phyloP scores from a whole-genome alignment of 495 filamentous ascomycete genomes.

The Cercophora samala region DNA sequence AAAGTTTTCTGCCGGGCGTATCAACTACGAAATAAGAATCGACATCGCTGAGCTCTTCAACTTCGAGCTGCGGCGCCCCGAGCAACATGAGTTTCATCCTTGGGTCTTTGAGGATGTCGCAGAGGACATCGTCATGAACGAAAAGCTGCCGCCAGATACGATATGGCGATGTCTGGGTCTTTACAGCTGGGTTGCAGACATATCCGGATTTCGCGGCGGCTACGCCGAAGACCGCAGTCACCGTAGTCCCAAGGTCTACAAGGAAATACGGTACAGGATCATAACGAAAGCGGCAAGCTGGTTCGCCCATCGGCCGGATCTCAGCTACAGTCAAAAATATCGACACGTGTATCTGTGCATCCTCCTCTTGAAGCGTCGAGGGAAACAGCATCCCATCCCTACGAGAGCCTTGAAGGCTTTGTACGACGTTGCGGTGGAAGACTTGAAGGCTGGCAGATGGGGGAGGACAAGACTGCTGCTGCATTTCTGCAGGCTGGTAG shows the following conservation, averaged over 20 bases:
- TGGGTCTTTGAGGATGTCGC: constrained; percentile 17
- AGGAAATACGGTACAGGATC: not conserved
- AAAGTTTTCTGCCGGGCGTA: constrained; percentile 7
- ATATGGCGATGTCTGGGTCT: constrained; percentile 31
- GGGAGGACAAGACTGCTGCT: constrained; percentile 37
- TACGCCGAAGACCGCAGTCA: not conserved
- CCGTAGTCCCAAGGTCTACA: not conserved
- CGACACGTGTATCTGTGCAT: constrained; percentile 36
- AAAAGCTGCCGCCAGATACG: constrained; percentile 14
- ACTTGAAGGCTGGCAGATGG: constrained; percentile 34
- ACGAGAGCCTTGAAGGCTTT: constrained; percentile 18
- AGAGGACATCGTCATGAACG: constrained; percentile 26
- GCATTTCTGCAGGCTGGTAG: constrained; percentile 39
- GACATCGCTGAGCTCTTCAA: constrained; percentile 22
- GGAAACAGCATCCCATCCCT: not conserved
- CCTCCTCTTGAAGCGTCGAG: constrained; percentile 35
- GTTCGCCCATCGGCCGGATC: constrained; percentile 33
- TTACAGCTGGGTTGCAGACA: constrained; percentile 10
- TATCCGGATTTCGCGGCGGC: not conserved
- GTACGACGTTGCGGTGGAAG: constrained; percentile 37
- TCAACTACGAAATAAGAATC: constrained; percentile 23
- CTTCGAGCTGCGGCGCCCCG: constrained; percentile 10
- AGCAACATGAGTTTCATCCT: constrained; percentile 20
- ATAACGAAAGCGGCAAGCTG: constrained; percentile 26
- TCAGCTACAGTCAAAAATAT: constrained; percentile 15